Evolutionary conservation across 129 eudicot species (phyloP).

Genomic region (Flaveria bidentis): DNA sequence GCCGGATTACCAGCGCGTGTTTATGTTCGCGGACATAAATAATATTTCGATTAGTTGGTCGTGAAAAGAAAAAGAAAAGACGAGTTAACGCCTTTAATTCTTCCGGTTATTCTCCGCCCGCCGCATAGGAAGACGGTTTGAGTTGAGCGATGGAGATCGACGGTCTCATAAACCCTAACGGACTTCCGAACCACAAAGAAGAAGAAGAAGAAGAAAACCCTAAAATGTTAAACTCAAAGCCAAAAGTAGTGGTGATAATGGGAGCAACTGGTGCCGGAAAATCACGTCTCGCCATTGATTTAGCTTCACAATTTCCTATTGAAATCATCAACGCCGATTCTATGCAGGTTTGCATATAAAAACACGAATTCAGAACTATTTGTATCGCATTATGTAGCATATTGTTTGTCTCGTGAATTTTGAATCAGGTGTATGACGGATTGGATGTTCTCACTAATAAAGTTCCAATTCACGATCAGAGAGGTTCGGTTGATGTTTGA

Average conservation of each 20-base stretch:
- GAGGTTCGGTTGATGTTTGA: slow-evolving; percentile 42
- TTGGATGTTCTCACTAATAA: slow-evolving; percentile 92
- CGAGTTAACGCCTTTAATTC: too few species aligned
- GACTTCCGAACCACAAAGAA: background rate
- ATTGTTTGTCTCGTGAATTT: background rate
- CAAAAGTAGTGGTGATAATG: slow-evolving; percentile 83
- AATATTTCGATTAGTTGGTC: too few species aligned
- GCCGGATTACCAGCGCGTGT: too few species aligned
- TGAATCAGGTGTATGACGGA: slow-evolving; percentile 65
- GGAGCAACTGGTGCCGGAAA: slow-evolving; percentile 96
- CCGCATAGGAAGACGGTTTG: slow-evolving; percentile 12
- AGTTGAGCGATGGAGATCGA: slow-evolving; percentile 5
- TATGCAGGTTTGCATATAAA: slow-evolving; percentile 62
- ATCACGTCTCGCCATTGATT: slow-evolving; percentile 78
- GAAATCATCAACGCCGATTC: slow-evolving; percentile 95
- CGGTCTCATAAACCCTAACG: slow-evolving; percentile 18
- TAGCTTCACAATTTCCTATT: slow-evolving; percentile 71
- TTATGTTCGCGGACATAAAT: too few species aligned
- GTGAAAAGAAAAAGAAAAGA: too few species aligned
- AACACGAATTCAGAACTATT: background rate
- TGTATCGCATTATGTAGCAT: background rate
- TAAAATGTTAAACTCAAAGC: slow-evolving; percentile 33
- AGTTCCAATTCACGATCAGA: slow-evolving; percentile 73
- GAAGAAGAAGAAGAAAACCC: too few species aligned
- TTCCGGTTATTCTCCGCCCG: slow-evolving; percentile 14